Evolutionary conservation across 2,329 filamentous ascomycete species (phyloP).

Genomic region (Scytalidium lignicola): DNA sequence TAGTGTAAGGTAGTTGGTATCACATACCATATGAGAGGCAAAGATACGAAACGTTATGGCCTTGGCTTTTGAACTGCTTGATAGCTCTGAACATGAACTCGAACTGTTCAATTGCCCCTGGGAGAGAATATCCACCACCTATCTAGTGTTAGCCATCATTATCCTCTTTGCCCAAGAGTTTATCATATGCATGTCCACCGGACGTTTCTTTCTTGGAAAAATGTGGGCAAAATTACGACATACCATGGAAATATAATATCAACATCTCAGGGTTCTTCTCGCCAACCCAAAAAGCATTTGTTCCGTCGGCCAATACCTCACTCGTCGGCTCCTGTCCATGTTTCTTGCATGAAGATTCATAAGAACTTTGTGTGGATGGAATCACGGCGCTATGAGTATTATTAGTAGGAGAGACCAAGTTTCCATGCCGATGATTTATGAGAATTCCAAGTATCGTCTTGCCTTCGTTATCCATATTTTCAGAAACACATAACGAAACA

Average conservation of each 20-base stretch:
- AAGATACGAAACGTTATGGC: conserved; percentile 43
- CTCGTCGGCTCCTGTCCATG: conserved; percentile 13
- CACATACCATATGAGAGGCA: conserved; percentile 47
- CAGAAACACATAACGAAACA: not conserved
- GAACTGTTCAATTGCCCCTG: conserved; percentile 41
- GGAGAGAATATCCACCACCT: conserved; percentile 53
- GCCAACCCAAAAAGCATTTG: conserved; percentile 43
- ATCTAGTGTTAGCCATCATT: conserved; percentile 4
- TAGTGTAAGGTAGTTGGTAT: too few species aligned
- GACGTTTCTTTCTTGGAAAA: not conserved
- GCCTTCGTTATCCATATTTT: too few species aligned
- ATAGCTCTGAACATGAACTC: conserved; percentile 29
- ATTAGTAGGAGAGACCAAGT: not conserved
- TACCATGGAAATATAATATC: conserved; percentile 42
- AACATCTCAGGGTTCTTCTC: conserved; percentile 31
- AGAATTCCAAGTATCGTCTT: too few species aligned
- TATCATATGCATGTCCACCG: too few species aligned
- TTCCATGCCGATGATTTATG: too few species aligned
- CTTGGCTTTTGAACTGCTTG: conserved; percentile 27
- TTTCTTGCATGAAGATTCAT: conserved; percentile 19
- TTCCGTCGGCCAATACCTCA: conserved; percentile 30
- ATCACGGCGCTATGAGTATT: conserved; percentile 12
- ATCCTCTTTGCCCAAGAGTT: not conserved
- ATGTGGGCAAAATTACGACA: not conserved
- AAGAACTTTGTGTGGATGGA: conserved; percentile 17